Conservation (phyloP, 2,329 filamentous ascomycete species). For the Phialophora expanda region DNA sequence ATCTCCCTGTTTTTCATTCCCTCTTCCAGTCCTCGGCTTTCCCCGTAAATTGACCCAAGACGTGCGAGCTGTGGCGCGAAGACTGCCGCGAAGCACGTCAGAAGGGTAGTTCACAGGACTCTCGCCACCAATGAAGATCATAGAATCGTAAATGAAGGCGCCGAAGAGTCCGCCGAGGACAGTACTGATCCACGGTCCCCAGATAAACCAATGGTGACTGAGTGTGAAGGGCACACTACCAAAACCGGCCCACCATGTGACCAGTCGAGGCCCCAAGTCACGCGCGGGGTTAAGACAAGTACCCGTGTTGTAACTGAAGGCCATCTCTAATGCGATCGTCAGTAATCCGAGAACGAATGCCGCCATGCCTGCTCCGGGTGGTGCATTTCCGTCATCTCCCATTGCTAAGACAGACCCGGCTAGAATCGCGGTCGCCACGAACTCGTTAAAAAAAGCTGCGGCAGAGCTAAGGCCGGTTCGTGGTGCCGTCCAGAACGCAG, state of each 20-base stretch:
- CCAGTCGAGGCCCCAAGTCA: constrained; percentile 46
- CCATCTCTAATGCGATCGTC: constrained; percentile 43
- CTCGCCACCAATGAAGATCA: constrained; percentile 49
- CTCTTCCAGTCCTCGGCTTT: neutral
- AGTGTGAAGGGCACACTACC: constrained; percentile 41
- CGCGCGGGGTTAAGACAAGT: constrained; percentile 46
- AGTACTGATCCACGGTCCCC: constrained; percentile 46
- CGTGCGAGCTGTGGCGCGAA: neutral
- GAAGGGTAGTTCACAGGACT: constrained; percentile 15
- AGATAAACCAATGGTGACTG: constrained; percentile 45
- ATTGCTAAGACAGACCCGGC: constrained; percentile 45
- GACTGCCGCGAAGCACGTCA: neutral
- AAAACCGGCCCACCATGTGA: constrained; percentile 44
- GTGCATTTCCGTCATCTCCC: constrained; percentile 52
- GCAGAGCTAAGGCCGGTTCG: constrained; percentile 39
- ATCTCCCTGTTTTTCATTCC: neutral
- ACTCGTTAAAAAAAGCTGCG: constrained; percentile 49
- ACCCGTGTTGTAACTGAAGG: constrained; percentile 47
- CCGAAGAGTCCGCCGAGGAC: constrained; percentile 45
- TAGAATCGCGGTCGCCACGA: constrained; percentile 44
- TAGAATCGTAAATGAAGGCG: constrained; percentile 45
- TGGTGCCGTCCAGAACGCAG: constrained; percentile 43
- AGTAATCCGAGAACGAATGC: constrained; percentile 55
- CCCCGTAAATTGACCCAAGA: neutral
- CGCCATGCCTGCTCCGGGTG: constrained; percentile 52